Evolutionary conservation across 768 basidiomycete species (phyloP).

Genomic region (Phylloporus scabripes): DNA sequence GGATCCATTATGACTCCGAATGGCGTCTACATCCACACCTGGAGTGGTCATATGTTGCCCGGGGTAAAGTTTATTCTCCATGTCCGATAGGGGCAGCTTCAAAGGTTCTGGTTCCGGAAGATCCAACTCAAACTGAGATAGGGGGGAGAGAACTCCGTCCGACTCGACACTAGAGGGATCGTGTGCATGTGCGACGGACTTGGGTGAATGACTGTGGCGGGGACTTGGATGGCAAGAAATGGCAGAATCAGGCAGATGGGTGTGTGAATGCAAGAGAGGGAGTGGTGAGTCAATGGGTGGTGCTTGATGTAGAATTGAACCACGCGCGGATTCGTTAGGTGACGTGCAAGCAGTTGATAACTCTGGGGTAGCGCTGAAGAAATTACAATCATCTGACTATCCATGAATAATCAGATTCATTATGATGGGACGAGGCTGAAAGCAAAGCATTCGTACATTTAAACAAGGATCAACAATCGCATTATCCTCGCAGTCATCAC

Average conservation of each 20-base stretch:
- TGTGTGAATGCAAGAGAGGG: neutral
- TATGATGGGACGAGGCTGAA: neutral
- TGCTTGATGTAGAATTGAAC: neutral
- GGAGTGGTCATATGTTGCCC: constrained; percentile 1
- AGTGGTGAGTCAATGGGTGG: neutral
- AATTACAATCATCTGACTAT: constrained; percentile 11
- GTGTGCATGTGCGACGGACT: neutral
- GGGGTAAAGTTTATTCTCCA: constrained; percentile 16
- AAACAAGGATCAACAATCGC: constrained; percentile 10
- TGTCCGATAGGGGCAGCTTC: constrained; percentile 20
- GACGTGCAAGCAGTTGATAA: constrained; percentile 6
- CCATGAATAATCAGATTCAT: constrained; percentile 3
- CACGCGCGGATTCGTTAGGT: constrained; percentile 7
- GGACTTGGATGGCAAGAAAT: neutral
- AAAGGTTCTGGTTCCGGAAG: constrained; percentile 15
- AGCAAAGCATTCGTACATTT: constrained; percentile 27
- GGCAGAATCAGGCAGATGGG: neutral
- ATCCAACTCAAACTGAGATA: constrained; percentile 25
- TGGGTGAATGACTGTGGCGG: neutral
- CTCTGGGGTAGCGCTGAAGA: constrained; percentile 7
- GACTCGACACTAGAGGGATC: neutral
- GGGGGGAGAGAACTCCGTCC: constrained; percentile 12
- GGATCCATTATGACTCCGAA: neutral
- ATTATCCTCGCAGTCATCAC: constrained; percentile 17
- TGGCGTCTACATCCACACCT: neutral